phyloP scores from a whole-genome alignment of 148 eudicot species.

The Polygonum aviculare region DNA sequence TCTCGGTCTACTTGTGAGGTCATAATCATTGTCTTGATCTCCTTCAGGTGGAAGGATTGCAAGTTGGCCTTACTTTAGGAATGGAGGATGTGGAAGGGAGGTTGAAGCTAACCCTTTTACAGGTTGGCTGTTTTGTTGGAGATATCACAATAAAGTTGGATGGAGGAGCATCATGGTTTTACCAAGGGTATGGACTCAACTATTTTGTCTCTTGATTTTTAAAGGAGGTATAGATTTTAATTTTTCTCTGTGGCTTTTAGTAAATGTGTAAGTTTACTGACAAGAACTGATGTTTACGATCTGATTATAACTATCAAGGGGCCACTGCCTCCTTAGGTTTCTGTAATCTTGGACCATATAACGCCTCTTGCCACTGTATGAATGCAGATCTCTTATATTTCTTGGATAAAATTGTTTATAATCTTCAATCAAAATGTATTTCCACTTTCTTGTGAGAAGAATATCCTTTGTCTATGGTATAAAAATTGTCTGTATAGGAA shows the following conservation, averaged over 20 bases:
- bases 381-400: background rate
- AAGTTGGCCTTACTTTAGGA: slow-evolving; percentile 63
- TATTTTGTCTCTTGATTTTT: background rate
- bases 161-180: slow-evolving; percentile 98
- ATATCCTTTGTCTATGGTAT: background rate
- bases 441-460: background rate
- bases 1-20: background rate
- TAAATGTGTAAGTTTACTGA: background rate
- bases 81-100: slow-evolving; percentile 56
- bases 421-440: background rate
- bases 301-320: background rate
- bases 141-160: slow-evolving; percentile 58
- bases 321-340: background rate
- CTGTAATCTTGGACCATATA: background rate
- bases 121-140: slow-evolving; percentile 74
- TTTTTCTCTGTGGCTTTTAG: background rate
- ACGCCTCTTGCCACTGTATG: background rate
- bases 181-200: slow-evolving; percentile 64
- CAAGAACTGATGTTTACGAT: background rate
- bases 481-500: background rate
- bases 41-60: slow-evolving; percentile 78
- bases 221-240: background rate
- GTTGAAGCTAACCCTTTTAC: slow-evolving; percentile 47
- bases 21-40: slow-evolving; percentile 17
- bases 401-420: background rate